Evolutionary conservation across 2,329 filamentous ascomycete genomes (phyloP).

Genomic region (Colletotrichum brevisporum): DNA sequence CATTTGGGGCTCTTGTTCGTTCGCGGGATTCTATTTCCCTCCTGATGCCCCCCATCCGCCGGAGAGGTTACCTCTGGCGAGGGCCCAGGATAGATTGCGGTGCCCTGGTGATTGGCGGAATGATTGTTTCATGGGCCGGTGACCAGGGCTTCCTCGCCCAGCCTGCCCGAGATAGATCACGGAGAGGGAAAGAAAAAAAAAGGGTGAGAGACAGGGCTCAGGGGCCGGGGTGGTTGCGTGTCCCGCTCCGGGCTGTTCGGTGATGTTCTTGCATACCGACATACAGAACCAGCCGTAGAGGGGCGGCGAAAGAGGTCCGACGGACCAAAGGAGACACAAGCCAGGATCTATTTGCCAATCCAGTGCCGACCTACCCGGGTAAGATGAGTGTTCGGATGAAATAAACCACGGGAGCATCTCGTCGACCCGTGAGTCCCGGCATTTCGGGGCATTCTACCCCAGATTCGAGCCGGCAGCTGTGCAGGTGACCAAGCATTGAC

Average conservation of each 20-base stretch:
- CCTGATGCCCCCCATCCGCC: constrained; percentile 13
- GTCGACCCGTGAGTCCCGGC: constrained; percentile 3
- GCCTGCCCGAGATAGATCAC: constrained; percentile 30
- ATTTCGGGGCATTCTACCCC: constrained; percentile 28
- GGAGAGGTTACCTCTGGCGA: constrained; percentile 26
- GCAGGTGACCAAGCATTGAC: constrained; percentile 23
- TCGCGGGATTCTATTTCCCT: constrained; percentile 15
- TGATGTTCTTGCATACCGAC: not conserved
- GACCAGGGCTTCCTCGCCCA: constrained; percentile 23
- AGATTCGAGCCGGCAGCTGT: constrained; percentile 30
- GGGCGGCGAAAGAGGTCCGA: constrained; percentile 9
- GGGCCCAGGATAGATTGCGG: constrained; percentile 13
- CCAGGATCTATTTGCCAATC: not conserved
- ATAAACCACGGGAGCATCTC: constrained; percentile 3
- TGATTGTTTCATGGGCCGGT: constrained; percentile 27
- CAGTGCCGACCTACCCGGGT: constrained; percentile 5
- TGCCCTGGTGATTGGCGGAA: constrained; percentile 37
- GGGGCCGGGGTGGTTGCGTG: constrained; percentile 9
- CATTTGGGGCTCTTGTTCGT: not conserved
- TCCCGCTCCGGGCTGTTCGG: constrained; percentile 17
- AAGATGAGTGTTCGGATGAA: constrained; percentile 4
- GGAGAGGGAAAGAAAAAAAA: constrained; percentile 19
- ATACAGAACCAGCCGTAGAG: not conserved
- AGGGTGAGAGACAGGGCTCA: constrained; percentile 21
- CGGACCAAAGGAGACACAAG: constrained; percentile 18